Base-by-base conservation (phyloP, 2,329 filamentous ascomycete species). In the Orbilia javanica region DNA sequence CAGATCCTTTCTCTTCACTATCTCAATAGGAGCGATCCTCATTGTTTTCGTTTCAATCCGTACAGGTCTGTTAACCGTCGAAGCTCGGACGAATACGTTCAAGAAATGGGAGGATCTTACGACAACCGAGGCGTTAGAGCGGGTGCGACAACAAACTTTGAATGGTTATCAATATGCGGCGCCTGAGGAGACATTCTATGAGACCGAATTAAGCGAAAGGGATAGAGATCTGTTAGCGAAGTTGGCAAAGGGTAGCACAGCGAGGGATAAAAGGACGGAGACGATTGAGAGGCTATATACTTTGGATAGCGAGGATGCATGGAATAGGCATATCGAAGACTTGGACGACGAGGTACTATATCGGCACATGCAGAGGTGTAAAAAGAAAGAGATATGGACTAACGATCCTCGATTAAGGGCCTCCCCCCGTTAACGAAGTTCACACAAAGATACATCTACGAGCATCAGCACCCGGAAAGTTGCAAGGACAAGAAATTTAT, bases 351-450 rank as follows among this genome's bases (percentile, higher is more conserved):
- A 78, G 36, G 73, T 77, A 77, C n/a, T 48, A 18, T 22, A 20
- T 44, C 3, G 50, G 18, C n/a, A n/a, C n/a, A n/a, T n/a, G n/a
- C n/a, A 48, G 20, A 46, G 7, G 39, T 44, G n/a, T 4, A 3
- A 10, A n/a, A 44, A 20, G 8, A 44, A 20, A 44, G 3, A 6
- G 6, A 20, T 7, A 15, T 6, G 20, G 11, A 10, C 42, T 44
- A 44, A 44, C n/a, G 25, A 15, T 4, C 27, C 53, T 50, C 22
- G 25, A 2, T 7, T n/a, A 44, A 80, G 79, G 78, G 77, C n/a
- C 57, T 81, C 22, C 76, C 80, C 18, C 67, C 78, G 31, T 77
- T 81, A 20, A 81, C 80, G 18, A 81, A 80, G 31, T 80, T 80
- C 11, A 31, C 67, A 2, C 80, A 80, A 76, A 44, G 57, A 8